Evolutionary conservation across 768 basidiomycete genomes (phyloP).

Genomic region (Lentinus tigrinus): DNA sequence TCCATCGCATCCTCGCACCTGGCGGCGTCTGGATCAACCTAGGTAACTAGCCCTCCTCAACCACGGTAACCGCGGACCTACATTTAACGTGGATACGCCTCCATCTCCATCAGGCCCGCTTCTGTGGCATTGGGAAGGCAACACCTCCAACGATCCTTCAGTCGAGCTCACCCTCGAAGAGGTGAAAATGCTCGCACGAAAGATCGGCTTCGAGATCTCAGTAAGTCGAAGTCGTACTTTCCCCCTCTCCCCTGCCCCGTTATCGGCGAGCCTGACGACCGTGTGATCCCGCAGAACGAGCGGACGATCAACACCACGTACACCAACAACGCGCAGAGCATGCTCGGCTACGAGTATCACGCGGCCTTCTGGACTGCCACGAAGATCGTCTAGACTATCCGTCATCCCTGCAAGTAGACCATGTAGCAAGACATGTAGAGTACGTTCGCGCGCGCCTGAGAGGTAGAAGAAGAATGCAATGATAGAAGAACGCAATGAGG

Average conservation of each 20-base stretch:
- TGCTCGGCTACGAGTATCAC: constrained; percentile 85
- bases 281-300: constrained; percentile 59
- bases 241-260: neutral
- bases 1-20: constrained; percentile 77
- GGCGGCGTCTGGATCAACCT: constrained; percentile 94
- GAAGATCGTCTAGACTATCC: constrained; percentile 33
- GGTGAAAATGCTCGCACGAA: constrained; percentile 68
- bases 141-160: constrained; percentile 72
- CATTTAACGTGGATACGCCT: neutral
- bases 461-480: too few relatives aligned
- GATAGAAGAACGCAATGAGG: too few relatives aligned
- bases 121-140: constrained; percentile 98
- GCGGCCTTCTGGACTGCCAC: constrained; percentile 83
- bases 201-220: constrained; percentile 79
- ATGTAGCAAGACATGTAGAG: too few relatives aligned
- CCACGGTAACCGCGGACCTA: neutral
- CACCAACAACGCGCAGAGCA: constrained; percentile 74
- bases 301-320: constrained; percentile 80
- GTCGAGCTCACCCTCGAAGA: constrained; percentile 91
- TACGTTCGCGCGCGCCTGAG: too few relatives aligned
- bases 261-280: neutral
- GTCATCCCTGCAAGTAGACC: too few relatives aligned
- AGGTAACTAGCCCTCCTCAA: constrained; percentile 39
- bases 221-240: constrained; percentile 49
- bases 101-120: constrained; percentile 60